Conservation (phyloP, 129 eudicot species). For the Gnaphalium uliginosum region DNA sequence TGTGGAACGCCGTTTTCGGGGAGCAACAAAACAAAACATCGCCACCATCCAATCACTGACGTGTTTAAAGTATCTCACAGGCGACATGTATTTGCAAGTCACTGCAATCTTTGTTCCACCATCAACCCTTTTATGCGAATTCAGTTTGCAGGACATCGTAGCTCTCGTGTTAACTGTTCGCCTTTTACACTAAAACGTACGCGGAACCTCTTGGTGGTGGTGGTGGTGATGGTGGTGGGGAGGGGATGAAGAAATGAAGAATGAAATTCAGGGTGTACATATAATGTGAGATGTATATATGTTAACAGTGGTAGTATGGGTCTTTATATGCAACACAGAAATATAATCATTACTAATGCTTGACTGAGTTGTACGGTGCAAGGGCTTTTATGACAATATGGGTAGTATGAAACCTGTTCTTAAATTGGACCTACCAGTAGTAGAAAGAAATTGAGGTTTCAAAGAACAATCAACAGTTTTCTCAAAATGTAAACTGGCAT, state of each 20-base stretch:
- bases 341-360: not conserved
- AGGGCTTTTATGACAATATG: not conserved
- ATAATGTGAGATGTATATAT: not conserved
- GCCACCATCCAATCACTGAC: slow-evolving; percentile 43
- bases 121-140: slow-evolving; percentile 26
- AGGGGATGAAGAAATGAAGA: not conserved
- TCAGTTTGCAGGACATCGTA: slow-evolving; percentile 33
- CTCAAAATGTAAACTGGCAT: slow-evolving; percentile 4
- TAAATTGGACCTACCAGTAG: slow-evolving; percentile 31
- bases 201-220: not conserved
- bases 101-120: slow-evolving; percentile 21
- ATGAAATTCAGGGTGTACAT: not conserved
- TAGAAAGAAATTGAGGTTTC: slow-evolving; percentile 20
- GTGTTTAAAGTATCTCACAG: slow-evolving; percentile 40
- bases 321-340: slow-evolving; percentile 3
- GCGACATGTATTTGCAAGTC: slow-evolving; percentile 33
- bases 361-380: slow-evolving; percentile 21
- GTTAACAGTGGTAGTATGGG: slow-evolving; percentile 18
- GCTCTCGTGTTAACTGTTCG: slow-evolving; percentile 15
- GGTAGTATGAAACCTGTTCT: slow-evolving; percentile 9
- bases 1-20: slow-evolving; percentile 26
- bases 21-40: slow-evolving; percentile 26
- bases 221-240: slow-evolving; percentile 1
- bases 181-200: slow-evolving; percentile 6
- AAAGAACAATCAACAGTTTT: slow-evolving; percentile 2